Evolutionary conservation across 768 basidiomycete genomes (phyloP), one percentile per base, ranked within the genome.

Genomic region (Mrakia gelida): DNA sequence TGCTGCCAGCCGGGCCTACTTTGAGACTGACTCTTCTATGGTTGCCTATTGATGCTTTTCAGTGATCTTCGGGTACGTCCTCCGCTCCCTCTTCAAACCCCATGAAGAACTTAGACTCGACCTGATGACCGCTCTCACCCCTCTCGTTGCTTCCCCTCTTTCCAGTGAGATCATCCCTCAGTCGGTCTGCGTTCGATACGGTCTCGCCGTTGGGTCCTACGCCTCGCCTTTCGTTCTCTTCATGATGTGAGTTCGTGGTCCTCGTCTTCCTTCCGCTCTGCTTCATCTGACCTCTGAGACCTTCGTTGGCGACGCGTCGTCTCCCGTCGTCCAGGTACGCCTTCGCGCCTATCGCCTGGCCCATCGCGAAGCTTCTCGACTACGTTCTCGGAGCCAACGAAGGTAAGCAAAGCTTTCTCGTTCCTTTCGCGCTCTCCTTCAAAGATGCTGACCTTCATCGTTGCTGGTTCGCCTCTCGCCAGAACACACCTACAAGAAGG

Each of bases 141-240:
- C n/a, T n/a, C 28, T 8, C 26, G 16, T 4, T 45, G 4, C 18
- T n/a, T 28, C 6, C n/a, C 8, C 45, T 26, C 45, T 18, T 52
- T 23, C 23, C 43, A 72, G 75, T 56, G 76, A 77, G 21, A 78
- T 78, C 62, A 78, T 78, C 67, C 77, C 77, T 7, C 77, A 78
- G 32, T 67, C 62, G 89, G 88, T 92, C 76, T 90, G 92, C 82
- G 87, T 88, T 15, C 84, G 92, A 54, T 91, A 93, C 83, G 94
- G 94, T 71, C 88, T 95, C 23, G 84, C 88, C 3, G 90, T 95
- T 77, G 94, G 94, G 23, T 92, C 93, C 0, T 87, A 85, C 28
- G 92, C 92, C 77, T 89, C 91, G 0, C 92, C 91, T 0, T 87
- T 93, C 78, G 92, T 94, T 7, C 87, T 91, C 9, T 84, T 82